Evolutionary conservation across 345 rosid genomes (phyloP).

Genomic region (Ceriops decandra): DNA sequence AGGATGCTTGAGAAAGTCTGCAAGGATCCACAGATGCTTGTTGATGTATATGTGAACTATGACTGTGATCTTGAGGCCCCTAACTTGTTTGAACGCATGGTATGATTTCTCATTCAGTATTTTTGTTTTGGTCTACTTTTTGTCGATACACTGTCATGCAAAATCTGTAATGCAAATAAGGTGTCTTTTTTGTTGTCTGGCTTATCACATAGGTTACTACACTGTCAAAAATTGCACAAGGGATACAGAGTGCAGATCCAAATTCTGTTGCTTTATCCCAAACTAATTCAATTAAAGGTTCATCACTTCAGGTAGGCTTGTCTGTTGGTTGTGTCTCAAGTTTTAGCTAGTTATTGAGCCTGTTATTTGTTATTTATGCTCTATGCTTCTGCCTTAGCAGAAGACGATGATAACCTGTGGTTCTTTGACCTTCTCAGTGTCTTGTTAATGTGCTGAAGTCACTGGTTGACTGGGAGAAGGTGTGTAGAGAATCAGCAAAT

Average conservation of each 20-base stretch:
- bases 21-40: slow-evolving; percentile 95
- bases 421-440: slow-evolving; percentile 53
- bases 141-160: background rate
- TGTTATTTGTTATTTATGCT: slow-evolving; percentile 10
- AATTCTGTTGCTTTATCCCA: slow-evolving; percentile 69
- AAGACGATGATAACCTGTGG: slow-evolving; percentile 24
- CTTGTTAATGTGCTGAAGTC: slow-evolving; percentile 86
- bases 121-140: background rate
- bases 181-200: slow-evolving; percentile 5
- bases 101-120: slow-evolving; percentile 13
- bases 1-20: slow-evolving; percentile 96
- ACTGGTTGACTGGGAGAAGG: slow-evolving; percentile 91
- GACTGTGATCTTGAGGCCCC: slow-evolving; percentile 99
- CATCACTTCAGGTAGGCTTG: slow-evolving; percentile 78
- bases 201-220: slow-evolving; percentile 57
- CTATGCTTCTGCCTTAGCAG: slow-evolving; percentile 13
- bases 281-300: slow-evolving; percentile 71
- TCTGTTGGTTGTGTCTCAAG: slow-evolving; percentile 12
- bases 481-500: slow-evolving; percentile 43
- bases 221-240: slow-evolving; percentile 86
- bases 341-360: slow-evolving; percentile 11
- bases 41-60: slow-evolving; percentile 93
- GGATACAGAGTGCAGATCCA: slow-evolving; percentile 81
- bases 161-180: slow-evolving; percentile 3
- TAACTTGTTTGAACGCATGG: slow-evolving; percentile 98